Conservation (phyloP, 2,329 filamentous ascomycete genomes). For the Trichocomaceae sp. region DNA sequence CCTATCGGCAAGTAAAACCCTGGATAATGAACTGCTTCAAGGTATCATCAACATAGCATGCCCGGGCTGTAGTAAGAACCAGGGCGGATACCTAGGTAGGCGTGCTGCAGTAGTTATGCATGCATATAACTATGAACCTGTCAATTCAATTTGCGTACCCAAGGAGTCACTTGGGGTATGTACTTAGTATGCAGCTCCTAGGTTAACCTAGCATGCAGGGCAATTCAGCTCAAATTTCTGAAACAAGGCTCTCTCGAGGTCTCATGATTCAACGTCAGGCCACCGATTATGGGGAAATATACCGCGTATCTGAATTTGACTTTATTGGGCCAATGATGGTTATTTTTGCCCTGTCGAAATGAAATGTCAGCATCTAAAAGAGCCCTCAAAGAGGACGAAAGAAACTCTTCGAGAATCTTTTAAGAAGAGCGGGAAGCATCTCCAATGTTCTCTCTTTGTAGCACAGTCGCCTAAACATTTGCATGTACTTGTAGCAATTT, state of each 20-base stretch:
- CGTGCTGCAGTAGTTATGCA: not conserved
- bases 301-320: not conserved
- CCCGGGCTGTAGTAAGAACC: not conserved
- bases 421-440: not conserved
- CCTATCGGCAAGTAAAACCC: not conserved
- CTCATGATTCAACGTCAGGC: not conserved
- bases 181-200: not conserved
- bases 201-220: not conserved
- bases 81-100: not conserved
- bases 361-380: not conserved
- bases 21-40: not conserved
- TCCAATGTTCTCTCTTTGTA: not conserved
- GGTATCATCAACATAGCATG: not conserved
- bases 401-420: not conserved
- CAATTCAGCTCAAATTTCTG: not conserved
- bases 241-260: not conserved
- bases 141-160: not conserved
- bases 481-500: not conserved
- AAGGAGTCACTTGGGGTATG: not conserved
- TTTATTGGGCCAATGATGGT: not conserved
- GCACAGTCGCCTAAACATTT: too few relatives aligned
- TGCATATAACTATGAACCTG: not conserved
- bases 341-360: not conserved
- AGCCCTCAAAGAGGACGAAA: not conserved
- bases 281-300: not conserved